A percentile compares a stretch with the other conserved stretches of the same genome.
Evolutionary conservation across 108 stramenopile genomes (phyloP).

Genomic region (Fragilariopsis cylindrus): DNA sequence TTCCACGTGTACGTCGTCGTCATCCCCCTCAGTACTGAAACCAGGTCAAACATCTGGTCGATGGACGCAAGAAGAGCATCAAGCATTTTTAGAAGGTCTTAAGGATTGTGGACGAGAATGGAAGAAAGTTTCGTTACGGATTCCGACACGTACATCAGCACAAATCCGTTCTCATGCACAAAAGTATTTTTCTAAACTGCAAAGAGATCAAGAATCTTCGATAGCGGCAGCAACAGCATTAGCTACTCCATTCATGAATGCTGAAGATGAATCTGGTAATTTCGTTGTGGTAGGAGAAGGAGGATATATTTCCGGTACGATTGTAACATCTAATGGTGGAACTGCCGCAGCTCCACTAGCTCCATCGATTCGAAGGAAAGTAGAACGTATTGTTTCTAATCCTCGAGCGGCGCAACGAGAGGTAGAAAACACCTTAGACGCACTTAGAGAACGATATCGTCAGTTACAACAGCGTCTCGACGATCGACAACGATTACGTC

Average conservation of each 20-base stretch:
- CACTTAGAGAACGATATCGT: constrained; percentile 55
- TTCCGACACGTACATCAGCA: constrained; percentile 91
- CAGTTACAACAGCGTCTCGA: constrained; percentile 56
- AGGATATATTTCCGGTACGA: constrained; percentile 4
- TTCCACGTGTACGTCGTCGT: background rate
- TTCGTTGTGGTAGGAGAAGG: constrained; percentile 10
- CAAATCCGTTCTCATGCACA: constrained; percentile 98
- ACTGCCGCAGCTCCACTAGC: background rate
- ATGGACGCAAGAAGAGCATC: constrained; percentile 93
- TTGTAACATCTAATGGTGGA: background rate
- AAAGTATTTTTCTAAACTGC: constrained; percentile 93
- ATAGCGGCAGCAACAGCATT: constrained; percentile 11
- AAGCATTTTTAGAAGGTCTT: constrained; percentile 88
- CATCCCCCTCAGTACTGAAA: background rate
- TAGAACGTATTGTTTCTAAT: constrained; percentile 60
- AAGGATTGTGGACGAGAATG: constrained; percentile 85
- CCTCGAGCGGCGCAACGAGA: constrained; percentile 59
- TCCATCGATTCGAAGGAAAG: constrained; percentile 34
- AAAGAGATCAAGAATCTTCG: constrained; percentile 40
- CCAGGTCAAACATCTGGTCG: constrained; percentile 63
- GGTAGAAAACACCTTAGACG: constrained; percentile 57
- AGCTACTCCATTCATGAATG: background rate
- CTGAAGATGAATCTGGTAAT: background rate
- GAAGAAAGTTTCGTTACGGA: constrained; percentile 84
- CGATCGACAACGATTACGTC: constrained; percentile 11